phyloP scores from a whole-genome alignment of 768 basidiomycete species.

The Daedaleopsis nitida region DNA sequence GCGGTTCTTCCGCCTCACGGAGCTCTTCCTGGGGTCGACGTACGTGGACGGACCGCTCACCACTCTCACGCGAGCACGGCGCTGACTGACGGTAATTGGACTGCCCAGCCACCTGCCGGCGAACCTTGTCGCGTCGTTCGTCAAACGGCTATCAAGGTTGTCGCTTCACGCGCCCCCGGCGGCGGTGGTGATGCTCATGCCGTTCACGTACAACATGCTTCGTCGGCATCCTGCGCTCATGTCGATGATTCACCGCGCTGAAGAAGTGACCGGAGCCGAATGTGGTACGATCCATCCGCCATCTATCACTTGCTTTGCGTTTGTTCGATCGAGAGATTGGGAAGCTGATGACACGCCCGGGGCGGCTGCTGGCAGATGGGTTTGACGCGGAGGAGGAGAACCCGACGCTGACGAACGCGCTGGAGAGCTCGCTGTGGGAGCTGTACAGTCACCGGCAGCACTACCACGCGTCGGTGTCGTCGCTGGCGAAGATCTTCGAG shows the following conservation, averaged over 20 bases:
- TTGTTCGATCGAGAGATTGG: no score
- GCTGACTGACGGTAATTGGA: background rate
- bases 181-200: slow-evolving; percentile 87
- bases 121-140: slow-evolving; percentile 89
- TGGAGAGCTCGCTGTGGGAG: slow-evolving; percentile 94
- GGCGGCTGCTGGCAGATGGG: slow-evolving; percentile 52
- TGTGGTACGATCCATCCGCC: slow-evolving; percentile 17
- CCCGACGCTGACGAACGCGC: slow-evolving; percentile 75
- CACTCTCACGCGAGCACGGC: background rate
- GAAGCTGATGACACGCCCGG: background rate
- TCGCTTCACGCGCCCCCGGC: slow-evolving; percentile 87
- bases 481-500: slow-evolving; percentile 79
- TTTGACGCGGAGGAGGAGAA: slow-evolving; percentile 69
- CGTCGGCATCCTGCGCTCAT: slow-evolving; percentile 91
- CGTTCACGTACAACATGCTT: slow-evolving; percentile 92
- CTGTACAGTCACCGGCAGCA: slow-evolving; percentile 76
- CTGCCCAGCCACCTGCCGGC: slow-evolving; percentile 81
- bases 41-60: slow-evolving; percentile 42
- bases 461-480: slow-evolving; percentile 87
- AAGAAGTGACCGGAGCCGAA: slow-evolving; percentile 26
- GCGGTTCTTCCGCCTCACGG: slow-evolving; percentile 91
- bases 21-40: slow-evolving; percentile 92
- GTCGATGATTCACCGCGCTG: slow-evolving; percentile 83
- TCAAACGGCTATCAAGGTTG: slow-evolving; percentile 87
- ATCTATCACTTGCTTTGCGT: background rate